phyloP scores from a whole-genome alignment of 192 early-diverging fungal species.

The Chytriomyces sp. region DNA sequence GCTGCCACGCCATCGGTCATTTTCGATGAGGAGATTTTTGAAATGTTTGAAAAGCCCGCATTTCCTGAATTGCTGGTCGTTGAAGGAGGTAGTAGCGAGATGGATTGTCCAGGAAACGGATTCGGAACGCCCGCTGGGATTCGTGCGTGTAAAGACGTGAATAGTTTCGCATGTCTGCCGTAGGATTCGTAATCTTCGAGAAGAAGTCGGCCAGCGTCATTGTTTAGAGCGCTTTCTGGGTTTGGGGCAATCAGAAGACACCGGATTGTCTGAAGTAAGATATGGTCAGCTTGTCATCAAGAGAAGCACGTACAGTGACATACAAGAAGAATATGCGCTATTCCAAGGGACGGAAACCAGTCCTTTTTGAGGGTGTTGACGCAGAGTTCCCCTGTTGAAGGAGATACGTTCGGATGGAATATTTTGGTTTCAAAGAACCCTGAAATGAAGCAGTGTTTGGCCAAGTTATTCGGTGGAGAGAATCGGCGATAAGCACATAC shows the following conservation, averaged over 20 bases:
- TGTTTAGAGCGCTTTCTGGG: slow-evolving; percentile 93
- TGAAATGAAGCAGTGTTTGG: slow-evolving; percentile 32
- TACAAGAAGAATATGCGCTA: slow-evolving; percentile 85
- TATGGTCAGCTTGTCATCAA: not conserved
- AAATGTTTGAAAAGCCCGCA: no score
- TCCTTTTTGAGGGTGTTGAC: slow-evolving; percentile 96
- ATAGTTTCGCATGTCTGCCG: slow-evolving; percentile 74
- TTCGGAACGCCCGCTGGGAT: not conserved
- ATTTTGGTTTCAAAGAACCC: slow-evolving; percentile 90
- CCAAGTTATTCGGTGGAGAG: not conserved
- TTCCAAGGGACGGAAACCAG: slow-evolving; percentile 87
- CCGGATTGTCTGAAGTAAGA: slow-evolving; percentile 77
- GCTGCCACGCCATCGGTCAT: no score
- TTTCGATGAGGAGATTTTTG: no score
- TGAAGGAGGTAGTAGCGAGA: not conserved
- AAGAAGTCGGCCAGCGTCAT: slow-evolving; percentile 89
- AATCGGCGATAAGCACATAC: slow-evolving; percentile 47
- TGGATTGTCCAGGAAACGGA: not conserved
- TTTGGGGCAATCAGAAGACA: slow-evolving; percentile 94
- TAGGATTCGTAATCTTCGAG: slow-evolving; percentile 87
- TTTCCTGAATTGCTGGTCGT: no score
- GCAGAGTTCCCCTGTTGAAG: slow-evolving; percentile 83
- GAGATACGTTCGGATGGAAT: slow-evolving; percentile 94
- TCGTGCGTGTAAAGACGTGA: slow-evolving; percentile 79
- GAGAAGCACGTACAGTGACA: not conserved